phyloP scores from a whole-genome alignment of 306 rosid species.

The Malus orientalis region DNA sequence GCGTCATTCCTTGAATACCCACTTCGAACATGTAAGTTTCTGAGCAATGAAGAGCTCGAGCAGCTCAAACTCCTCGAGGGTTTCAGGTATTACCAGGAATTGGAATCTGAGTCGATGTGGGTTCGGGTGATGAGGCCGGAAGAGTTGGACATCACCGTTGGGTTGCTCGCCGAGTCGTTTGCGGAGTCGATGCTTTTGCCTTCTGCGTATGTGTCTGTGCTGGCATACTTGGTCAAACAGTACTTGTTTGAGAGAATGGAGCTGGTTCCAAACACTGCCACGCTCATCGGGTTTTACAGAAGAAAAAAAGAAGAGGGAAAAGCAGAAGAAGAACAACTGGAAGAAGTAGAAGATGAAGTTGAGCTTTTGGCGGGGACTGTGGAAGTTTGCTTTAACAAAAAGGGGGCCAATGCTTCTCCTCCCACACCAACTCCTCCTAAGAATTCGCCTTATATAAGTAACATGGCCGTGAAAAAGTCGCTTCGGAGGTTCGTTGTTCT shows the following conservation, averaged over 20 bases:
- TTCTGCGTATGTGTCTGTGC: slow-evolving; percentile 39
- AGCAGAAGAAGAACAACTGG: slow-evolving; percentile 11
- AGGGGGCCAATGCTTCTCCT: slow-evolving; percentile 59
- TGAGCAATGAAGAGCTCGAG: slow-evolving; percentile 49
- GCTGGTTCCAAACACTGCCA: slow-evolving; percentile 66
- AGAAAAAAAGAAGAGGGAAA: slow-evolving; percentile 4
- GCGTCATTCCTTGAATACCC: slow-evolving; percentile 38
- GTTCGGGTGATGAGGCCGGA: slow-evolving; percentile 68
- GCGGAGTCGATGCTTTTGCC: slow-evolving; percentile 71
- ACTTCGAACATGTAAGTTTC: slow-evolving; percentile 50
- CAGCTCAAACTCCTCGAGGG: slow-evolving; percentile 44
- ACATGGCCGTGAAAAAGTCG: slow-evolving; percentile 57
- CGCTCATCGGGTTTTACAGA: slow-evolving; percentile 66
- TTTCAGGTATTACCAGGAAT: slow-evolving; percentile 42
- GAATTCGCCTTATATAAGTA: slow-evolving; percentile 64
- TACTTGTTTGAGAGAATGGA: slow-evolving; percentile 58
- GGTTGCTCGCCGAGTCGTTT: slow-evolving; percentile 68
- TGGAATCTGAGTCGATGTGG: slow-evolving; percentile 62
- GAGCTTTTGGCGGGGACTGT: slow-evolving; percentile 76
- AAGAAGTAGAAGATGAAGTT: slow-evolving; percentile 15
- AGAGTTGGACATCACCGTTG: slow-evolving; percentile 49
- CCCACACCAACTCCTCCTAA: slow-evolving; percentile 80
- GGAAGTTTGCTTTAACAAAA: slow-evolving; percentile 63
- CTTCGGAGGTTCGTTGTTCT: slow-evolving; percentile 54
- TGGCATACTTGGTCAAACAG: slow-evolving; percentile 61